Evolutionary conservation across 1,284 basidiomycete genomes (phyloP).

Genomic region (Vanrija sp.): DNA sequence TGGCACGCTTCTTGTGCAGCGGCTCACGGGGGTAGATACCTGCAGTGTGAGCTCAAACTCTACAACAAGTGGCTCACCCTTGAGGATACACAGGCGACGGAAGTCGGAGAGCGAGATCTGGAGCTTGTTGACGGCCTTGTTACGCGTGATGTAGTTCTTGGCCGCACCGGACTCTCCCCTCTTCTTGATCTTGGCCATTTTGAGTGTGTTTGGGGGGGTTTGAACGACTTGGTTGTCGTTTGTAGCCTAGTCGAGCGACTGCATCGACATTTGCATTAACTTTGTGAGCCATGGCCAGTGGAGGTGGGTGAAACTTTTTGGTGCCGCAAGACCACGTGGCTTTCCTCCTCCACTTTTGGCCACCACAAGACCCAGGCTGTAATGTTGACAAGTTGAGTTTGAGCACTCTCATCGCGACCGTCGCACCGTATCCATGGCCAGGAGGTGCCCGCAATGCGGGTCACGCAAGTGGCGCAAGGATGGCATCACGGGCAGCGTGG

Average conservation of each 20-base stretch:
- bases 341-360: conserved; percentile 8
- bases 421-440: conserved; percentile 26
- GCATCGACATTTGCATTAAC: too few species aligned
- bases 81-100: conserved; percentile 92
- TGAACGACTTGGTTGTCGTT: too few species aligned
- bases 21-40: conserved; percentile 98
- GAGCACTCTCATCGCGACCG: background rate
- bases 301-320: conserved; percentile 12
- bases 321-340: conserved; percentile 15
- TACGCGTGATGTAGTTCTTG: conserved; percentile 91
- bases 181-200: conserved; percentile 82
- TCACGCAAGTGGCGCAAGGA: conserved; percentile 45
- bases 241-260: too few species aligned
- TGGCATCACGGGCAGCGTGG: conserved; percentile 34
- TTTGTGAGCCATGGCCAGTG: too few species aligned
- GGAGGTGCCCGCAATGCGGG: conserved; percentile 41
- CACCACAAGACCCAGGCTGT: too few species aligned
- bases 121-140: conserved; percentile 82
- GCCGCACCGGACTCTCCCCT: conserved; percentile 90
- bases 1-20: conserved; percentile 84
- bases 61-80: conserved; percentile 60
- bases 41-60: conserved; percentile 42
- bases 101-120: conserved; percentile 98
- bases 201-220: background rate
- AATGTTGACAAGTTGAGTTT: background rate